These are phyloP conservation scores for Botrytis galanthina DNA, from an alignment of 2,329 filamentous ascomycete species.

Conservation along the genomic window DNA sequence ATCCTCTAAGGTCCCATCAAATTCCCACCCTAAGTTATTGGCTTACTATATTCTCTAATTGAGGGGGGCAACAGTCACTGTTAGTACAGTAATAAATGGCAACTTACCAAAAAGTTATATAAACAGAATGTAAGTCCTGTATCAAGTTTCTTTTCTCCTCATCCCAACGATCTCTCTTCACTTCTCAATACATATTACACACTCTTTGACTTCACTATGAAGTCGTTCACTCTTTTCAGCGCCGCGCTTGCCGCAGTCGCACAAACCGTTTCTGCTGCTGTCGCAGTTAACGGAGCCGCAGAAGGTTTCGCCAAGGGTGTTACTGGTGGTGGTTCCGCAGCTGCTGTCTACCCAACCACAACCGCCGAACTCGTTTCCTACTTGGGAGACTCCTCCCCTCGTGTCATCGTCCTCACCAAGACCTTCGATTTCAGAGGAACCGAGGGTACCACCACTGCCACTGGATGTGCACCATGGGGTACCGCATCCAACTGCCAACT, in stretches of 20 bases:
- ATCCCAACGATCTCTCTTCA: not conserved
- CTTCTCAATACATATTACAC: not conserved
- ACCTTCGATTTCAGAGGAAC: slow-evolving; percentile 52
- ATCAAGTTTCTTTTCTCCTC: not conserved
- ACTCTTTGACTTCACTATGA: slow-evolving; percentile 18
- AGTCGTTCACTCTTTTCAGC: slow-evolving; percentile 20
- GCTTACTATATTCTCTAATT: slow-evolving; percentile 13
- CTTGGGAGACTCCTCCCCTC: slow-evolving; percentile 9
- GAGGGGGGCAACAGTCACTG: not conserved
- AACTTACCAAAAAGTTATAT: slow-evolving; percentile 5
- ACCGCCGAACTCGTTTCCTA: slow-evolving; percentile 55
- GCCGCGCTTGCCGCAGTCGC: slow-evolving; percentile 20
- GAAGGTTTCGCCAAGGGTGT: slow-evolving; percentile 51
- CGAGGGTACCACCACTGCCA: slow-evolving; percentile 40
- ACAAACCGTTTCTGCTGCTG: slow-evolving; percentile 20
- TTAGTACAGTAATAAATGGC: not conserved
- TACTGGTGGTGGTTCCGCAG: slow-evolving; percentile 58
- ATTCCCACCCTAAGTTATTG: slow-evolving; percentile 3
- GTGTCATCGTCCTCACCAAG: slow-evolving; percentile 56
- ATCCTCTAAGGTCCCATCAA: not conserved
- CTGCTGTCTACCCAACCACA: slow-evolving; percentile 52
- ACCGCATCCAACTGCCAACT: slow-evolving; percentile 41
- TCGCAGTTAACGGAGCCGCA: slow-evolving; percentile 35
- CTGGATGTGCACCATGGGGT: slow-evolving; percentile 40
- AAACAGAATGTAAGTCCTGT: slow-evolving; percentile 1